Evolutionary conservation across 371 early-diverging fungal genomes (phyloP).

Genomic region (Zychaea mexicana): DNA sequence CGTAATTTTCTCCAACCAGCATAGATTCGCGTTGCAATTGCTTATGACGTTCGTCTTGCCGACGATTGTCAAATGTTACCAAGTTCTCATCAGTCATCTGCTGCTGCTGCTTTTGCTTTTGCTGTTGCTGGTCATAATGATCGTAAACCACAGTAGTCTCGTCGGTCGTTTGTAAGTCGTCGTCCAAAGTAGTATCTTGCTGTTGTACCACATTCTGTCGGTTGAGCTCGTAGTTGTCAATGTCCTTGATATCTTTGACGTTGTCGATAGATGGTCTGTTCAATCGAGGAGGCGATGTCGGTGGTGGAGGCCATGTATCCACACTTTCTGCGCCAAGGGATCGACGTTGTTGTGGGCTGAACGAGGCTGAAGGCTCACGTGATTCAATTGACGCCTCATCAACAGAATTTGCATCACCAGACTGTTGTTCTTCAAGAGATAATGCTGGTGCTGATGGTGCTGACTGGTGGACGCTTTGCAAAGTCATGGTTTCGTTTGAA

Average conservation of each 20-base stretch:
- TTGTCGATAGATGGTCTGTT: not conserved
- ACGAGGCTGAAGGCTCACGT: conserved; percentile 14
- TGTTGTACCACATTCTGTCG: not conserved
- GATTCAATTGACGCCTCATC: conserved; percentile 15
- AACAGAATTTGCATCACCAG: not conserved
- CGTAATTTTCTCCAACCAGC: not conserved
- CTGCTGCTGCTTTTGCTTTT: no score
- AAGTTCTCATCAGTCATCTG: no score
- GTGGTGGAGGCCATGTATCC: conserved; percentile 23
- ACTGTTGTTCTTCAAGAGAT: not conserved
- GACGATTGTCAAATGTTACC: not conserved
- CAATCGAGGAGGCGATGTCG: not conserved
- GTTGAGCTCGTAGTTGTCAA: not conserved
- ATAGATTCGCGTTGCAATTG: not conserved
- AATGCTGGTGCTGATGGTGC: not conserved
- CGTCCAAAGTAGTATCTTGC: no score
- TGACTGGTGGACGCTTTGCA: not conserved
- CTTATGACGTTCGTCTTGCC: not conserved
- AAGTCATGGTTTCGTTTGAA: not conserved
- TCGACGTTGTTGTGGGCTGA: conserved; percentile 14
- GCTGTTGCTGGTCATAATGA: not conserved
- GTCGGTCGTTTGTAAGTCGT: not conserved
- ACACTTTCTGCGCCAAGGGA: conserved; percentile 22
- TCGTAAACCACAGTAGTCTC: not conserved
- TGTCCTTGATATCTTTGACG: not conserved